A percentile compares a stretch with the other conserved stretches of the same genome.
phyloP scores from a whole-genome alignment of 345 rosid genomes.

The Salix caprea region DNA sequence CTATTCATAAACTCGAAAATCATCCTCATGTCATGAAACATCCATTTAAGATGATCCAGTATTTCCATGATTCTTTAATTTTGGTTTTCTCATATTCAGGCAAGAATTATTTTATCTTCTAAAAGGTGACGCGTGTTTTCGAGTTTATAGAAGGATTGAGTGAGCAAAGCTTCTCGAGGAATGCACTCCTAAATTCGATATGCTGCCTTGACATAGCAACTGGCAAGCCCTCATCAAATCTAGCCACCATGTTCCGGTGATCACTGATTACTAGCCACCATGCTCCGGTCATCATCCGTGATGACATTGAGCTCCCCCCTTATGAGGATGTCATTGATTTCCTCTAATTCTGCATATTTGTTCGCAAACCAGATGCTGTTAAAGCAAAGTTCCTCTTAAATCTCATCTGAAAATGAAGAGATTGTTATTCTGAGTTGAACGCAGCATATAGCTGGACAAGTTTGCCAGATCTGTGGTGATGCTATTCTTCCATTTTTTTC shows the following conservation, averaged over 20 bases:
- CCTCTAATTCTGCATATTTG: conserved; percentile 76
- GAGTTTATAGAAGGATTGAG: conserved; percentile 59
- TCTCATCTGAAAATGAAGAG: conserved; percentile 11
- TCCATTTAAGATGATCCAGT: not conserved
- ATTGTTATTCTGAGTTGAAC: too few relatives aligned
- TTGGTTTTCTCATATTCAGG: too few relatives aligned
- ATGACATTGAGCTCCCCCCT: conserved; percentile 77
- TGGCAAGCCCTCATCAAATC: conserved; percentile 91
- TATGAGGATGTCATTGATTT: conserved; percentile 85
- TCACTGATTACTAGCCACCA: conserved; percentile 6
- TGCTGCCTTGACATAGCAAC: conserved; percentile 95
- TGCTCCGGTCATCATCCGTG: conserved; percentile 82
- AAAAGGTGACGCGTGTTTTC: conserved; percentile 74
- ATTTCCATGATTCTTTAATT: too few relatives aligned
- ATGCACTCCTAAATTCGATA: conserved; percentile 45
- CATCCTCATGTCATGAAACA: too few relatives aligned
- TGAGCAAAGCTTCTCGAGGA: conserved; percentile 60
- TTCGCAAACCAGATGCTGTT: conserved; percentile 70
- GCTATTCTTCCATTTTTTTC: conserved; percentile 9
- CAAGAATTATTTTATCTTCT: conserved; percentile 66
- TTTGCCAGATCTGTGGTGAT: not conserved
- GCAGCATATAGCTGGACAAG: too few relatives aligned
- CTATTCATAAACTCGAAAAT: too few relatives aligned
- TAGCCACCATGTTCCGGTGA: conserved; percentile 43
- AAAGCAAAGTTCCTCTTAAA: conserved; percentile 59